Conservation (phyloP, 1,284 basidiomycete species). For the Pyrrhoderma noxium region DNA sequence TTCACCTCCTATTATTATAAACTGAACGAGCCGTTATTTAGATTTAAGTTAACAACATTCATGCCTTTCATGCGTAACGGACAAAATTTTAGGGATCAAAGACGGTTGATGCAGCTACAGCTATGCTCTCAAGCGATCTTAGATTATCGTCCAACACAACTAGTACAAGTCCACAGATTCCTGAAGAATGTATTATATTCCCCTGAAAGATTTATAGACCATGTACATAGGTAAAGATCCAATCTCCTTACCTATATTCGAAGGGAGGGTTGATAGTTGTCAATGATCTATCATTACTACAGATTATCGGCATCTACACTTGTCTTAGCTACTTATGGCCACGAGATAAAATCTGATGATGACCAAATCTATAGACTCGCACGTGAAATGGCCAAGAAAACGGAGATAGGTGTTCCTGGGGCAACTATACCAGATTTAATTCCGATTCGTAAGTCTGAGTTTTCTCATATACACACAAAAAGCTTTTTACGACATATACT, state of each 20-base stretch:
- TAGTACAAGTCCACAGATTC: conserved; percentile 26
- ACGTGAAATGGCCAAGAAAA: conserved; percentile 1
- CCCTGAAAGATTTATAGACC: conserved; percentile 23
- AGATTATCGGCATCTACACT: conserved; percentile 7
- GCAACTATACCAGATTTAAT: conserved; percentile 24
- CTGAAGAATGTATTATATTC: conserved; percentile 26
- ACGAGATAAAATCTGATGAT: conserved; percentile 19
- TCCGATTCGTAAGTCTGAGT: conserved; percentile 20
- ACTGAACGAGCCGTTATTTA: not conserved
- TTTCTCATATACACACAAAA: not conserved
- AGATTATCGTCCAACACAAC: conserved; percentile 26
- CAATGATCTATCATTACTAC: not conserved
- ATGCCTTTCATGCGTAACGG: conserved; percentile 30
- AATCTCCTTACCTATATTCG: not conserved
- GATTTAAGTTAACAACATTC: conserved; percentile 27
- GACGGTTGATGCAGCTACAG: conserved; percentile 28
- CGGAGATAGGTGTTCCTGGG: conserved; percentile 14
- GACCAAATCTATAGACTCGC: conserved; percentile 27
- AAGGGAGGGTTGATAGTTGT: not conserved
- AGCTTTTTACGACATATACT: not conserved
- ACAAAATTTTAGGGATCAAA: conserved; percentile 31
- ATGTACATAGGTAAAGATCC: conserved; percentile 27
- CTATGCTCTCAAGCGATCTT: conserved; percentile 24
- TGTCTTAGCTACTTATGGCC: conserved; percentile 8
- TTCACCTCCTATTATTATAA: not conserved